Evolutionary conservation across 768 basidiomycete genomes (phyloP).

Genomic region (Tulasnella sp.): DNA sequence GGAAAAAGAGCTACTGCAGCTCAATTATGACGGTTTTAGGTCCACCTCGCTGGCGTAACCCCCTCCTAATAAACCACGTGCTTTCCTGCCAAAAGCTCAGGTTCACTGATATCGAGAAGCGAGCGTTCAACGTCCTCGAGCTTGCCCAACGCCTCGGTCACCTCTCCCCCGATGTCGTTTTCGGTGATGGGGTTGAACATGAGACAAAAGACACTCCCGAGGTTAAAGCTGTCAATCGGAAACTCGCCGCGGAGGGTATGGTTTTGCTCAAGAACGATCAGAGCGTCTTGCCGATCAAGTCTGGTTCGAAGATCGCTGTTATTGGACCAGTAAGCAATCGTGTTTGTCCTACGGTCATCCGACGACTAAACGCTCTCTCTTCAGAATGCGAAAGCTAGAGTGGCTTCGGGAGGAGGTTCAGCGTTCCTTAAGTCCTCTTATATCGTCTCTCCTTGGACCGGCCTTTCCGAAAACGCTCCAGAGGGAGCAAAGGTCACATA

Average conservation of each 20-base stretch:
- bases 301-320: conserved; percentile 47
- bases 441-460: conserved; percentile 67
- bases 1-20: too few species aligned
- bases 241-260: conserved; percentile 57
- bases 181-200: conserved; percentile 29
- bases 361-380: too few species aligned
- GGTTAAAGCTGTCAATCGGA: conserved; percentile 42
- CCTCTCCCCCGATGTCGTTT: conserved; percentile 38
- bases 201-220: conserved; percentile 20
- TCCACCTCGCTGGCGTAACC: conserved; percentile 59
- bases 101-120: conserved; percentile 22
- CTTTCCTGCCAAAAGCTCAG: conserved; percentile 24
- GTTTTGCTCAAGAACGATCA: conserved; percentile 62
- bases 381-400: conserved; percentile 56
- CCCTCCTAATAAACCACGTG: conserved; percentile 50
- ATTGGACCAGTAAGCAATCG: conserved; percentile 64
- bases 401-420: conserved; percentile 72
- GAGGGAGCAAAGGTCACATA: conserved; percentile 48
- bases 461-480: conserved; percentile 45
- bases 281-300: conserved; percentile 54
- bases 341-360: conserved; percentile 29
- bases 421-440: conserved; percentile 64
- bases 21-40: too few species aligned
- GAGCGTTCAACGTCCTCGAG: conserved; percentile 22
- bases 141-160: conserved; percentile 29